Evolutionary conservation across 257 asterid genomes (phyloP), one percentile per base, ranked within the genome.

Genomic region (Fraxinus cuspidata): DNA sequence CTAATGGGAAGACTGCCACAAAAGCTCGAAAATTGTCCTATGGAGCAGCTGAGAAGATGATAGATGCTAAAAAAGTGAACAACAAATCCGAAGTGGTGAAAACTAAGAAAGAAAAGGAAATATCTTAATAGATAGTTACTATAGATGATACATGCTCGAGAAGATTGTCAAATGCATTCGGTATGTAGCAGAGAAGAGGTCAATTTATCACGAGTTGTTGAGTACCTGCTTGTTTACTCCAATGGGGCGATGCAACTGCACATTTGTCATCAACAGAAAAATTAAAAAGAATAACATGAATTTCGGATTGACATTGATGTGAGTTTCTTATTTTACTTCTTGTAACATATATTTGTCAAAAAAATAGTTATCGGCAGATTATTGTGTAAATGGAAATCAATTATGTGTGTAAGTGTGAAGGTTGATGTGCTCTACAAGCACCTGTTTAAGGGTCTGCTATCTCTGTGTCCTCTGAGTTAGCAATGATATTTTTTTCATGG

Each of bases 11-110:
- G 82, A 77, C 80, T 35, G 10, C 87, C 40, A 68, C 25, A 72
- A 94, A 89, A 73, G 84, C 85, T 40, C 87, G 86, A 31, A 92
- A 80, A 78, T 79, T 87, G 74, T 86, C 97, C 28, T 83, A 74
- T 51, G 91, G 78, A 10, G 70, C 84, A 2, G 80, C 89, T 68
- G 91, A 60, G 35, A 88, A 82, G 80, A 75, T 74, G 82, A 77
- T 78, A 76, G 83, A 73, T 49, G 79, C 78, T 49, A 86, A 72
- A 58, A 89, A 87, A 70, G 86, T 72, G 42, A 82, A 58, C 76
- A 16, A 73, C 73, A 85, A 80, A 80, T 83, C 73, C 16, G 86
- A 83, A 65, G 88, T 75, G 80, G 84, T 76, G 44, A 76, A 81
- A 65, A 28, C 77, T 3, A 85, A 71, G 82, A 82, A 66, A 16